These are phyloP conservation scores for Rhizopogon sp. DNA, from an alignment of 768 basidiomycete genomes.

Conservation along the genomic window DNA sequence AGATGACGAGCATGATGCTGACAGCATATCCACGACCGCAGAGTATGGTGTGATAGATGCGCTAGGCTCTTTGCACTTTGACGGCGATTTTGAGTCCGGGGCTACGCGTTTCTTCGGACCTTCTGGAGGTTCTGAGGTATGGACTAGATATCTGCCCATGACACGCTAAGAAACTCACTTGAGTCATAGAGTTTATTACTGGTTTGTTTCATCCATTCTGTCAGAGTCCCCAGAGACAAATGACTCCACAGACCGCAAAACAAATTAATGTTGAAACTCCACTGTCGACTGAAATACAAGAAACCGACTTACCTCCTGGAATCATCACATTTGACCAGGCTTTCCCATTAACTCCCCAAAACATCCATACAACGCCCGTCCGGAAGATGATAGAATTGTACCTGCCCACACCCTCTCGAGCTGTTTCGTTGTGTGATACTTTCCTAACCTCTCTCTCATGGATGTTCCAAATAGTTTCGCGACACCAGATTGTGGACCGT, in stretches of 20 bases:
- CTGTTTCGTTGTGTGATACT: conserved; percentile 38
- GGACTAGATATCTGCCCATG: conserved; percentile 6
- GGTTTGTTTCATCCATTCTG: conserved; percentile 23
- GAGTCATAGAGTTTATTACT: conserved; percentile 35
- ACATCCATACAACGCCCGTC: conserved; percentile 28
- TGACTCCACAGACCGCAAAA: conserved; percentile 9
- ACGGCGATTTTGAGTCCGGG: conserved; percentile 21
- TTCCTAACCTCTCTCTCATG: conserved; percentile 46
- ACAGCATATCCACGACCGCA: background rate
- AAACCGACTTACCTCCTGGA: conserved; percentile 41
- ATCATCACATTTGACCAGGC: conserved; percentile 37
- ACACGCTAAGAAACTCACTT: conserved; percentile 2
- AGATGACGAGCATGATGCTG: conserved; percentile 20
- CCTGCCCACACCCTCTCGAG: conserved; percentile 39
- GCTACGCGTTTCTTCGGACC: conserved; percentile 38
- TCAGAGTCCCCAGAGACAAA: background rate
- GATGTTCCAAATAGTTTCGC: conserved; percentile 47
- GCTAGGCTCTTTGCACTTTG: conserved; percentile 42
- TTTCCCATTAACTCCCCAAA: conserved; percentile 41
- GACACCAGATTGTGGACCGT: conserved; percentile 38
- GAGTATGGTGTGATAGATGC: conserved; percentile 27
- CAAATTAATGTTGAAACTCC: conserved; percentile 1
- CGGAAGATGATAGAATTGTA: conserved; percentile 39
- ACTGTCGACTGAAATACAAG: conserved; percentile 19
- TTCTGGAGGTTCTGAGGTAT: conserved; percentile 46